Base-by-base conservation (phyloP, 2,329 filamentous ascomycete genomes). In the Fusarium bactridioides region DNA sequence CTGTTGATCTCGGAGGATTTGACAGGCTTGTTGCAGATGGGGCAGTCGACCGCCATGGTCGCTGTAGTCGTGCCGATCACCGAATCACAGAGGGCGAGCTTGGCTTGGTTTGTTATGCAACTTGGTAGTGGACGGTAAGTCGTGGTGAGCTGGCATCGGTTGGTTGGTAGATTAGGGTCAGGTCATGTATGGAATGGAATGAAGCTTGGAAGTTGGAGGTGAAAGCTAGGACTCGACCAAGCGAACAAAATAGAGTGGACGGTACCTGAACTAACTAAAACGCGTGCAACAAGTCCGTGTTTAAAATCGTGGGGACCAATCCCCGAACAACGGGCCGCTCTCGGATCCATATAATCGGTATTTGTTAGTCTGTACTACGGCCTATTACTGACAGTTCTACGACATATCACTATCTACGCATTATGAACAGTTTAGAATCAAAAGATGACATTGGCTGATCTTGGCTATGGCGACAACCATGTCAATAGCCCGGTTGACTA, bases 1-100 rank as follows among this genome's bases (percentile, higher is more conserved):
- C 87, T 87, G 83, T 98, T 98, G 85, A 98, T 98, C 74, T 92
- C 89, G 78, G 85, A 84, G 73, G 91, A 84, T 73, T 89, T 91
- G 77, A 96, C 93, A 62, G 87, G 85, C 76, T 92, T 92, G 78
- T 89, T 86, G 84, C 94, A 97, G 74, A 95, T 93, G 21, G 94
- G 94, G 79, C 94, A 97, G 77, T 90, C 88, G 75, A 97, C 93
- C 78, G 81, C 77, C 81, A 82, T 82, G 66, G 57, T 67, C 41
- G 66, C 25, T 33, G 48, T 43, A 33, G 9, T 27, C 40, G 29
- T 41, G 35, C 45, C 62, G 43, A 64, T 73, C 40, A 44, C 54
- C 53, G 50, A 56, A 47, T 40, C 45, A 61, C 59, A 61, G 38
- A 43, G 33, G 18, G 18, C 44, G 45, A 19, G 15, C 45, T 61